A percentile compares a stretch with the other conserved stretches of the same genome.
These are phyloP conservation scores for Epichloe uncinata DNA, from an alignment of 2,329 filamentous ascomycete genomes.

Conservation along the genomic window DNA sequence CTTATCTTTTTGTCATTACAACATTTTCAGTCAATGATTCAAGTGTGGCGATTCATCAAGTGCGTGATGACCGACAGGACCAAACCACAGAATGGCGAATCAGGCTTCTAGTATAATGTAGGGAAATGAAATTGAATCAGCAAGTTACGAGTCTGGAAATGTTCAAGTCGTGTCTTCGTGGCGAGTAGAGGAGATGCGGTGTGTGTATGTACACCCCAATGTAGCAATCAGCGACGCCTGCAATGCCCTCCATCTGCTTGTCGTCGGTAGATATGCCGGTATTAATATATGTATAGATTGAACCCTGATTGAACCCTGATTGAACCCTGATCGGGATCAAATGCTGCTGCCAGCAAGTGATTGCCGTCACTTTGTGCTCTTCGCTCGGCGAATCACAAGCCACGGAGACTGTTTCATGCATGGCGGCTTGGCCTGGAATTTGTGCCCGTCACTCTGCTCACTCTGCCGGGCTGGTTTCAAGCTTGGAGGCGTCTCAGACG, in stretches of 20 bases:
- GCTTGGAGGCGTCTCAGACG: background rate
- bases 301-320: too few relatives aligned
- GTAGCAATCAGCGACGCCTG: too few relatives aligned
- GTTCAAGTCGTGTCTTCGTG: too few relatives aligned
- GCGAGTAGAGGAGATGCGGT: too few relatives aligned
- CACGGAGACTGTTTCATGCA: background rate
- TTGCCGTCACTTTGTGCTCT: too few relatives aligned
- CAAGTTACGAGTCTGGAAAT: background rate
- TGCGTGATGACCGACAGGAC: background rate
- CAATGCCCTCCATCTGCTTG: too few relatives aligned
- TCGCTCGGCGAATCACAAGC: background rate
- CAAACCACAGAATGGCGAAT: background rate
- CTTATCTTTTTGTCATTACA: background rate
- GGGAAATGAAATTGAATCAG: background rate
- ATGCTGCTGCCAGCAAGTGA: too few relatives aligned
- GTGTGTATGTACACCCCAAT: too few relatives aligned
- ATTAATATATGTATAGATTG: too few relatives aligned
- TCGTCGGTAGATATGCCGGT: too few relatives aligned
- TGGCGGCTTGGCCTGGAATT: background rate
- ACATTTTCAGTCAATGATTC: background rate
- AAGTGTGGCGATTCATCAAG: background rate
- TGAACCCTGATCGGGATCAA: too few relatives aligned
- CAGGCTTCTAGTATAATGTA: background rate
- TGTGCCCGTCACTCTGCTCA: background rate
- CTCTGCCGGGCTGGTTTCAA: background rate